phyloP scores from a whole-genome alignment of 2,329 filamentous ascomycete genomes.

The Colletotrichum lentis region DNA sequence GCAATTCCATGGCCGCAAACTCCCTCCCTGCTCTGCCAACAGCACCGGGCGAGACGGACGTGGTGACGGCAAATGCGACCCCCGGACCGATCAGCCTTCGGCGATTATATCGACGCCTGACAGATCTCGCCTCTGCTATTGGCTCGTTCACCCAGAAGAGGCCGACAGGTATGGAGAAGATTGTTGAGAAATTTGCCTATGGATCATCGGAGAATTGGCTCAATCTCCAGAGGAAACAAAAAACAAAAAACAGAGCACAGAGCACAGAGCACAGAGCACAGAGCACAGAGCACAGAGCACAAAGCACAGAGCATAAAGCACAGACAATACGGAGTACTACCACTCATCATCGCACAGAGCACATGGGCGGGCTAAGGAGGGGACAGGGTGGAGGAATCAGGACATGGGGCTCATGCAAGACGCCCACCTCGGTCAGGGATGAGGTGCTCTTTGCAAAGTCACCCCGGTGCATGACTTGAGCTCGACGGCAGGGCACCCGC shows the following conservation, averaged over 20 bases:
- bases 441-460: neutral
- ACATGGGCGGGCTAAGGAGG: constrained; percentile 15
- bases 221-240: constrained; percentile 15
- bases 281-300: too few relatives aligned
- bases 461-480: neutral
- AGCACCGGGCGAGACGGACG: neutral
- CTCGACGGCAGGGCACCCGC: neutral
- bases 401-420: constrained; percentile 29
- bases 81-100: constrained; percentile 23
- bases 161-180: neutral
- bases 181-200: constrained; percentile 7
- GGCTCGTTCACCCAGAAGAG: constrained; percentile 23
- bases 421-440: constrained; percentile 7
- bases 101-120: constrained; percentile 14
- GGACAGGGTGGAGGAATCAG: neutral
- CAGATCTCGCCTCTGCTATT: constrained; percentile 18
- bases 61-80: constrained; percentile 4
- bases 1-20: constrained; percentile 16
- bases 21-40: constrained; percentile 16
- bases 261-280: too few relatives aligned
- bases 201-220: constrained; percentile 18
- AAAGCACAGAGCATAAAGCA: too few relatives aligned
- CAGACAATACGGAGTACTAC: too few relatives aligned
- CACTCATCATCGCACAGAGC: too few relatives aligned
- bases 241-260: constrained; percentile 3